Conservation (phyloP, 2,329 filamentous ascomycete genomes). For the Fusarium continuum region DNA sequence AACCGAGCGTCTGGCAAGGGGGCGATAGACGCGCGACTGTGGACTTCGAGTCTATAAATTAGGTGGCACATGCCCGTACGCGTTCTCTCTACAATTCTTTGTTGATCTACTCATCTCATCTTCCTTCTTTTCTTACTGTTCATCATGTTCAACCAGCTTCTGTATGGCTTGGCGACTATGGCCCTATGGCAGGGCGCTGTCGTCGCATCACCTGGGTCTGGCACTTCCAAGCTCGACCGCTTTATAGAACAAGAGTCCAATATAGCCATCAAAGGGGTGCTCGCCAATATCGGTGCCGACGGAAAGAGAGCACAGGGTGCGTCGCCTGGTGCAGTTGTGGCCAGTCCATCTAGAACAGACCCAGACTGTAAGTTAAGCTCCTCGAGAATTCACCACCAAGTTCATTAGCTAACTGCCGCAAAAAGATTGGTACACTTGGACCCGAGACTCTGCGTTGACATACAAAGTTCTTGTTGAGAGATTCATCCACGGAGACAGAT, state of each 20-base stretch:
- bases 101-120: not conserved
- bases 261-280: slow-evolving; percentile 33
- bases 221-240: not conserved
- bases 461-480: slow-evolving; percentile 74
- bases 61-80: not conserved
- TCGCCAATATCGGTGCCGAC: slow-evolving; percentile 61
- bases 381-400: accelerated
- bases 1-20: not conserved
- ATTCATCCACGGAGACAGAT: slow-evolving; percentile 66
- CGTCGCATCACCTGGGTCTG: not conserved
- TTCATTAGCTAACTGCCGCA: not conserved
- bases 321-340: slow-evolving; percentile 61
- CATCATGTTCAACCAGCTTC: slow-evolving; percentile 11
- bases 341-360: slow-evolving; percentile 60
- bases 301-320: slow-evolving; percentile 60
- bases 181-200: slow-evolving; percentile 3
- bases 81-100: not conserved
- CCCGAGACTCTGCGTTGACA: slow-evolving; percentile 75
- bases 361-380: slow-evolving; percentile 51
- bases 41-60: not conserved
- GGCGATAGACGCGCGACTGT: not conserved
- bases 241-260: slow-evolving; percentile 33
- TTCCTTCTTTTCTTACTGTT: not conserved
- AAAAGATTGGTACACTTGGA: slow-evolving; percentile 81
- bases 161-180: slow-evolving; percentile 2